Base-by-base conservation (phyloP, 352 stramenopile genomes). In the Blastocystis sp. region DNA sequence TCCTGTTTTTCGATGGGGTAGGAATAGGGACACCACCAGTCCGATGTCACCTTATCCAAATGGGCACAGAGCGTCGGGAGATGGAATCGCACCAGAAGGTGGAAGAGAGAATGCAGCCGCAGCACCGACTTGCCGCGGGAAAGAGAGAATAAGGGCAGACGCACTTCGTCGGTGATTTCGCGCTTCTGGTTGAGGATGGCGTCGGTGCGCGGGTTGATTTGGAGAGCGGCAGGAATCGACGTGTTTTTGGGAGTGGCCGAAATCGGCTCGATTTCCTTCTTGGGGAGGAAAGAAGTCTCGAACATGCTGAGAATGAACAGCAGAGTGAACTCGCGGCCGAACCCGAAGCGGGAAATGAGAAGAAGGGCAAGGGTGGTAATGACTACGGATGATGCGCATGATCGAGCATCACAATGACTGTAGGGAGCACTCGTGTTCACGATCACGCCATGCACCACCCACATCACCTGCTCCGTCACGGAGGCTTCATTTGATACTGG, bases 231-330 rank as follows among this genome's bases (percentile, higher is more conserved):
- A 21, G 64, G 34, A 74, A 74, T 38, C 7, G 3, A 41, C 11
- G 64, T 53, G 23, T 74, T 74, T 74, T 74, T 43, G 21, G 28
- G 64, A 41, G 17, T 64, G 59, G 65, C 53, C 43, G 61, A 45
- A 21, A 43, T 59, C 23, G n/a, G 45, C 5, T 43, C 40, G n/a
- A 23, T n/a, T 45, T 43, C 17, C 28, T 62, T 10, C 0, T 43
- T 21, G n/a, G 41, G 14, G 34, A 64, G 17, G 74, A 67, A 53
- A 34, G n/a, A n/a, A 28, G 48, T 40, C 48, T 62, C 59, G 40
- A 84, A 84, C 45, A 84, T 66, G 21, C 66, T 34, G 34, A 84
- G 74, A 28, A 84, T 28, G 61, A 84, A 66, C 34, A 84, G 74
- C 40, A 84, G 74, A 1, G 74, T 69, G 74, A 84, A 84, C 28